These are phyloP conservation scores for Citrus mangshanensis DNA, from an alignment of 345 rosid species.

Conservation along the genomic window DNA sequence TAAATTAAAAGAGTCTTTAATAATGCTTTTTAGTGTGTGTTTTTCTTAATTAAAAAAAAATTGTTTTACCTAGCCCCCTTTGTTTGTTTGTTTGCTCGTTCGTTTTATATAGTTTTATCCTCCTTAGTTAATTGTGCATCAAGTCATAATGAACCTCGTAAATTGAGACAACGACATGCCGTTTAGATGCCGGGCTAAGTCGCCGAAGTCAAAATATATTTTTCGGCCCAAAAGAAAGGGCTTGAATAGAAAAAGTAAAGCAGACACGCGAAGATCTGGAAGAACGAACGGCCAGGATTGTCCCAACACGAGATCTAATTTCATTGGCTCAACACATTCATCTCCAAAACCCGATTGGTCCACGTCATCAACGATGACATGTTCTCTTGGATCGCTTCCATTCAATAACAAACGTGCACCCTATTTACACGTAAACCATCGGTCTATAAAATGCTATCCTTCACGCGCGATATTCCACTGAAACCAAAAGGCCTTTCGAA, in stretches of 20 bases:
- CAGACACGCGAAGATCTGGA: slow-evolving; percentile 13
- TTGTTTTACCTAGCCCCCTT: no score
- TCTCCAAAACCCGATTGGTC: slow-evolving; percentile 40
- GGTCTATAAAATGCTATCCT: not conserved
- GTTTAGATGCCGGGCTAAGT: no score
- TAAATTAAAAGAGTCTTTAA: no score
- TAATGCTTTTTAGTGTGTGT: no score
- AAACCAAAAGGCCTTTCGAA: not conserved
- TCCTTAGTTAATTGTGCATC: no score
- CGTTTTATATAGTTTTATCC: no score
- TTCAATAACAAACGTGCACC: not conserved
- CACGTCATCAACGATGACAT: slow-evolving; percentile 56
- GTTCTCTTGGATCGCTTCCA: slow-evolving; percentile 16
- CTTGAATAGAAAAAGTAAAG: slow-evolving; percentile 7
- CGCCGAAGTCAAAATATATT: no score
- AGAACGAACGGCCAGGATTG: slow-evolving; percentile 38
- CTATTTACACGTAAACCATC: not conserved
- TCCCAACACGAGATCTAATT: slow-evolving; percentile 39
- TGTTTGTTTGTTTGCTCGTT: no score
- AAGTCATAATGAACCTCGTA: no score
- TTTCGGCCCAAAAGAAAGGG: not conserved
- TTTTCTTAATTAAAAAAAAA: no score
- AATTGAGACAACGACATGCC: no score
- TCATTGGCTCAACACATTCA: slow-evolving; percentile 27
- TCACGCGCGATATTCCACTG: not conserved